Conservation (phyloP, 169 alveolate species). For the Neospora caninum region DNA sequence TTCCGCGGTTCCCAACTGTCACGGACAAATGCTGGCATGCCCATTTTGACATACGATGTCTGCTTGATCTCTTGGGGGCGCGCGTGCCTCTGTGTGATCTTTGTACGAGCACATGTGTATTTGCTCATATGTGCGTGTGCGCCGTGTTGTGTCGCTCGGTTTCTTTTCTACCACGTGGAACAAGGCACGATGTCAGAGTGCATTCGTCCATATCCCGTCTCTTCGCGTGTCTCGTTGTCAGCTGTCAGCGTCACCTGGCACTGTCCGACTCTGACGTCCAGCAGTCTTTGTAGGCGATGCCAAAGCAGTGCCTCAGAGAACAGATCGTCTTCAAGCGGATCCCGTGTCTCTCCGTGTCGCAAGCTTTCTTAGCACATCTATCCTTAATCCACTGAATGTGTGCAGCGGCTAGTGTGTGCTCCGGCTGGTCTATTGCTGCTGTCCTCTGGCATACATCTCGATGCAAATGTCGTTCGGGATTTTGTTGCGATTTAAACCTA, state of each 20-base stretch:
- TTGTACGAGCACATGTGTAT: neutral
- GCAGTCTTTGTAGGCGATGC: neutral
- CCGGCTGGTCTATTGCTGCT: neutral
- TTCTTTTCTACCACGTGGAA: neutral
- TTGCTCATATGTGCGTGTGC: neutral
- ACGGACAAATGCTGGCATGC: no score
- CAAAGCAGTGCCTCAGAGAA: neutral
- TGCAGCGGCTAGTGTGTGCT: neutral
- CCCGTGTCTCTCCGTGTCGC: neutral
- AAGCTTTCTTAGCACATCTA: no score
- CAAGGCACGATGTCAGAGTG: neutral
- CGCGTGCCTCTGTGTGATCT: no score
- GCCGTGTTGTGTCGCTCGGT: neutral
- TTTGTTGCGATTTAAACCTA: neutral
- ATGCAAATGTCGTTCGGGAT: neutral
- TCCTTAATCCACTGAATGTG: no score
- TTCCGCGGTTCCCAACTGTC: no score
- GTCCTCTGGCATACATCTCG: neutral
- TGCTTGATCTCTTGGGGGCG: no score
- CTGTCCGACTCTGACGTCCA: neutral
- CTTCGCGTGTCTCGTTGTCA: neutral
- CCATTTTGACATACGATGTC: no score
- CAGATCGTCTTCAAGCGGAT: neutral
- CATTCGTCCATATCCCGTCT: neutral
- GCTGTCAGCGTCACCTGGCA: neutral